Percentiles rank a stretch among this genome's conserved stretches.
phyloP scores from a whole-genome alignment of 306 rosid genomes.

The Neltuma alba region DNA sequence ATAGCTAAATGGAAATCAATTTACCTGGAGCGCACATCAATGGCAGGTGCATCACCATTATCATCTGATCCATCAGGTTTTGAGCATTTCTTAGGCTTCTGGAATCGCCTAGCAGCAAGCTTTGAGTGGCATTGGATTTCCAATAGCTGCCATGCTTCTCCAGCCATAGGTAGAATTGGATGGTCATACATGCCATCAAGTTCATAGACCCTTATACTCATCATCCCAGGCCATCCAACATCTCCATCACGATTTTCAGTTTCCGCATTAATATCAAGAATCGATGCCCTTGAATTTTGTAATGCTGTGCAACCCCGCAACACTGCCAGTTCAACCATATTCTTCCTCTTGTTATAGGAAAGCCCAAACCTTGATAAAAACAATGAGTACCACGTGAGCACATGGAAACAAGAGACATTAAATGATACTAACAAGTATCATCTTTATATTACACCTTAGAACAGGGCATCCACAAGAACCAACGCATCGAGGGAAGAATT shows the following conservation, averaged over 20 bases:
- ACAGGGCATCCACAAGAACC: conserved; percentile 90
- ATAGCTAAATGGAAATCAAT: conserved; percentile 4
- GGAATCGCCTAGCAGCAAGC: conserved; percentile 92
- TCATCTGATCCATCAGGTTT: conserved; percentile 95
- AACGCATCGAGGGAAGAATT: conserved; percentile 97
- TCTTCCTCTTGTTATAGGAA: conserved; percentile 92
- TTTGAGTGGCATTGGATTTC: conserved; percentile 95
- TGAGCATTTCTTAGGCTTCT: conserved; percentile 82
- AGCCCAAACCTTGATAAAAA: conserved; percentile 77
- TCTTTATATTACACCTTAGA: conserved; percentile 63
- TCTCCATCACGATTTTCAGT: conserved; percentile 81
- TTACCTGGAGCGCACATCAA: conserved; percentile 84
- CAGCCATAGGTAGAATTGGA: conserved; percentile 96
- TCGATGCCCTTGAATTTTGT: conserved; percentile 57
- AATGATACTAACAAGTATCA: conserved; percentile 27
- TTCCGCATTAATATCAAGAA: conserved; percentile 59
- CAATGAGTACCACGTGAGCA: conserved; percentile 40
- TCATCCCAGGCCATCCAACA: conserved; percentile 98
- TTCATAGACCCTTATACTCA: conserved; percentile 96
- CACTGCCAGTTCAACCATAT: conserved; percentile 94
- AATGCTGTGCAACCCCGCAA: conserved; percentile 84
- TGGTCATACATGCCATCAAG: conserved; percentile 97
- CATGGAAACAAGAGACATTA: conserved; percentile 31
- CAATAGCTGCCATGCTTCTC: conserved; percentile 87
- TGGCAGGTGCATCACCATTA: conserved; percentile 77